Conservation (phyloP, 208 protist species). For the Strigomonas galati region DNA sequence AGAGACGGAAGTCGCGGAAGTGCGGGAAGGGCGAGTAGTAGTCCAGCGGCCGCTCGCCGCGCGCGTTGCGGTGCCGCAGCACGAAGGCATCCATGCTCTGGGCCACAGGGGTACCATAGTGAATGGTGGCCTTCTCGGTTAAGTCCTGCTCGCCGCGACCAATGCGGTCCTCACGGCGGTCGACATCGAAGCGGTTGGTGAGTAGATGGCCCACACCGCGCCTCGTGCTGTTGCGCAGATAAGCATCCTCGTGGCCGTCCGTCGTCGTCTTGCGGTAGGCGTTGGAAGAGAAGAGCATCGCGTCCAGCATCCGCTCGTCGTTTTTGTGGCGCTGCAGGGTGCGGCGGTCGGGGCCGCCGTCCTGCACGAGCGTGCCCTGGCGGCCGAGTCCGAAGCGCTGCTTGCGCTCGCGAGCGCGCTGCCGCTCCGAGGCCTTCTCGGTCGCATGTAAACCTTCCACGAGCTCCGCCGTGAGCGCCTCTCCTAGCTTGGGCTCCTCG, state of each 20-base stretch:
- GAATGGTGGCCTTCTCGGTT: constrained; percentile 70
- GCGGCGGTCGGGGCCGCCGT: constrained; percentile 79
- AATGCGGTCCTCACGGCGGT: constrained; percentile 69
- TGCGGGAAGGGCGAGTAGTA: constrained; percentile 88
- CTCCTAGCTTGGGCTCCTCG: constrained; percentile 62
- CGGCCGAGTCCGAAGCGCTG: constrained; percentile 85
- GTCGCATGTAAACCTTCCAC: constrained; percentile 32
- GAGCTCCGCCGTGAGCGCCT: constrained; percentile 64
- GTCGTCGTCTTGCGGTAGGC: constrained; percentile 65
- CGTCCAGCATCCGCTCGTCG: constrained; percentile 84
- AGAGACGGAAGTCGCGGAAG: constrained; percentile 70
- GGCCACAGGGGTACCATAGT: constrained; percentile 76
- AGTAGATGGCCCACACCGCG: constrained; percentile 77
- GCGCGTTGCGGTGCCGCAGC: constrained; percentile 74
- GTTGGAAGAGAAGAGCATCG: constrained; percentile 49
- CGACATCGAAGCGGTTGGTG: constrained; percentile 78
- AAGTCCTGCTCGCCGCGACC: constrained; percentile 63
- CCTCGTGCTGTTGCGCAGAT: constrained; percentile 54
- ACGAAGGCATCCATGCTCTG: constrained; percentile 85
- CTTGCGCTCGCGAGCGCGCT: constrained; percentile 43
- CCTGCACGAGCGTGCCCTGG: constrained; percentile 82
- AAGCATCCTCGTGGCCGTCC: constrained; percentile 80
- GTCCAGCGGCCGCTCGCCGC: constrained; percentile 79
- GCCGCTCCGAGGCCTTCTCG: constrained; percentile 15
- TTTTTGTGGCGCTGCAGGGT: constrained; percentile 68